Evolutionary conservation across 805 yeast genomes (phyloP), one percentile per base, ranked within the genome.

Genomic region (Suhomyces sp.): DNA sequence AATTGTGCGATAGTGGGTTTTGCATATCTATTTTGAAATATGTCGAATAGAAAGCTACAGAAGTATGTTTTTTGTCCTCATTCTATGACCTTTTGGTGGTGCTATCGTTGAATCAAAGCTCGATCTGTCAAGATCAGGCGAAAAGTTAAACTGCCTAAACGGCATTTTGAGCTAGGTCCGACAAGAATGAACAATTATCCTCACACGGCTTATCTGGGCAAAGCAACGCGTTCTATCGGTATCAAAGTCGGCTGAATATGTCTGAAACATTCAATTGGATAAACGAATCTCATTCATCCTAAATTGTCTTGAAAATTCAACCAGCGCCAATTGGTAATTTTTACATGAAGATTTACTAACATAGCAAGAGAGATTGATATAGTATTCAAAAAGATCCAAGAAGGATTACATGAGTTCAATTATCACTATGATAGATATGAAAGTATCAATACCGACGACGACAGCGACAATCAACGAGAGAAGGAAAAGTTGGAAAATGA

Each of bases 361-460:
- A 25, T 5, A 20, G 12, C 35, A 6, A 53, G 57, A 49, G 60
- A 57, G 22, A 57, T 57, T 31, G 60, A 57, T 48, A 57, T 57
- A 43, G 66, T 75, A 49, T 75, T 75, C 64, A 75, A 75, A 50
- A 73, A 73, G 53, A 73, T 75, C 49, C 75, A 68, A 53, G 79
- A 75, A 53, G 79, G 79, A 15, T 63, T 75, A 52, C 77, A 75
- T 54, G 71, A 71, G 40, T 75, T 75, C 60, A 73, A 75, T 54
- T 75, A 75, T 55, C 75, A 75, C 58, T 72, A 66, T 57, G 69
- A 73, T n/a, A 64, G 79, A 37, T 76, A 73, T 47, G 77, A 75
- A 53, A 60, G 73, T 51, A 53, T 53, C 44, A 56, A 56, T 55
- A 60, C 62, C 53, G 69, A 64, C 51, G 65, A 60, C 24, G 66